A percentile compares a stretch with the other conserved stretches of the same genome.
phyloP scores from a whole-genome alignment of 2,329 filamentous ascomycete species.

The Sclerotinia subarctica region DNA sequence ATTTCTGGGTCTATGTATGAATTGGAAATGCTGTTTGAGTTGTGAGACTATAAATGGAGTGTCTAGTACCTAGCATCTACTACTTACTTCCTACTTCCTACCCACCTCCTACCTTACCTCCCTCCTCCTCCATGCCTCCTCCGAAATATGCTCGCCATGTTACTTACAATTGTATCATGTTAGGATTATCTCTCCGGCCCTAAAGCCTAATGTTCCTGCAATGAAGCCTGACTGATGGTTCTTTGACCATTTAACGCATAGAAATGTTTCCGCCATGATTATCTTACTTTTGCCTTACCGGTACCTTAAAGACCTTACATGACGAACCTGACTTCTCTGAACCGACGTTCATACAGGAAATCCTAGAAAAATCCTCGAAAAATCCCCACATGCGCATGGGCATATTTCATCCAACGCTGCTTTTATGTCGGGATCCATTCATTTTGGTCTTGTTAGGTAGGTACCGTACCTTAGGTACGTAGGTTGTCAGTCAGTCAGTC shows the following conservation, averaged over 20 bases:
- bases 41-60: background rate
- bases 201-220: conserved; percentile 28
- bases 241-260: conserved; percentile 17
- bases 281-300: conserved; percentile 14
- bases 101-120: background rate
- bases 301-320: conserved; percentile 1
- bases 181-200: conserved; percentile 2
- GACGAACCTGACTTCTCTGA: background rate
- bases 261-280: conserved; percentile 12
- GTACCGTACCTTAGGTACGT: no score
- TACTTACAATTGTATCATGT: background rate
- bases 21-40: background rate
- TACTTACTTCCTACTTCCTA: background rate
- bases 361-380: background rate
- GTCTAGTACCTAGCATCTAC: background rate
- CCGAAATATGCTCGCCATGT: background rate
- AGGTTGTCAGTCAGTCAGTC: no score
- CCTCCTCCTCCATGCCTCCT: background rate
- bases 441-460: background rate
- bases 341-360: background rate
- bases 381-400: background rate
- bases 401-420: conserved; percentile 16
- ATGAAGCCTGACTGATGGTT: conserved; percentile 27
- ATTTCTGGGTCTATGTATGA: background rate
- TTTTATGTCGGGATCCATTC: conserved; percentile 10